A percentile compares a stretch with the other conserved stretches of the same genome.
Evolutionary conservation across 441 rosid species (phyloP).

Genomic region (Aquilaria agallochum): DNA sequence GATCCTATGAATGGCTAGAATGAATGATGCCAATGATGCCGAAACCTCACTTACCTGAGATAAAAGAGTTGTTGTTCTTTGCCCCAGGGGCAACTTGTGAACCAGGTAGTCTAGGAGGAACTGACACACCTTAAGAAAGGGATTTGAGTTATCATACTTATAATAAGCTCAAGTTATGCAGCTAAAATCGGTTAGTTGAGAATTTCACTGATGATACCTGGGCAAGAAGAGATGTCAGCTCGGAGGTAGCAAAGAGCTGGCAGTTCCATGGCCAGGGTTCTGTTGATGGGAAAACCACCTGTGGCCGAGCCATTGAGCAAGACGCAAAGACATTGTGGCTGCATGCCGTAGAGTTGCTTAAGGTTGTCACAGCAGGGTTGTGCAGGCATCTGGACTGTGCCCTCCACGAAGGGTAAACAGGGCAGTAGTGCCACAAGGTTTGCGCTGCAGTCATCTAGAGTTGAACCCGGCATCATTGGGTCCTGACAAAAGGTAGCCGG

Average conservation of each 20-base stretch:
- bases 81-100: constrained; percentile 44
- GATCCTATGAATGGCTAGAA: no score
- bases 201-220: constrained; percentile 28
- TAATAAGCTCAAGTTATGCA: no score
- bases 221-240: constrained; percentile 42
- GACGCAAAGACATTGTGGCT: constrained; percentile 69
- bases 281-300: constrained; percentile 59
- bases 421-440: constrained; percentile 54
- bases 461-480: constrained; percentile 28
- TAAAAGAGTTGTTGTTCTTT: constrained; percentile 36
- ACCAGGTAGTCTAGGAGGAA: constrained; percentile 30
- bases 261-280: constrained; percentile 57
- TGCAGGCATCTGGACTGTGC: constrained; percentile 42
- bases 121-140: constrained; percentile 27
- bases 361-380: constrained; percentile 68
- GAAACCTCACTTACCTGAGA: constrained; percentile 35
- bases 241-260: constrained; percentile 54
- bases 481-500: constrained; percentile 33
- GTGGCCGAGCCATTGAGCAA: constrained; percentile 51
- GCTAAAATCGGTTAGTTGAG: neutral
- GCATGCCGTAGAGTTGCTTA: constrained; percentile 43
- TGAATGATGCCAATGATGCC: no score
- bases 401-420: constrained; percentile 81
- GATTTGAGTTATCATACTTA: neutral
- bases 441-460: constrained; percentile 42